Evolutionary conservation across 495 filamentous ascomycete species (phyloP).

Genomic region (Chaetomium tenue): DNA sequence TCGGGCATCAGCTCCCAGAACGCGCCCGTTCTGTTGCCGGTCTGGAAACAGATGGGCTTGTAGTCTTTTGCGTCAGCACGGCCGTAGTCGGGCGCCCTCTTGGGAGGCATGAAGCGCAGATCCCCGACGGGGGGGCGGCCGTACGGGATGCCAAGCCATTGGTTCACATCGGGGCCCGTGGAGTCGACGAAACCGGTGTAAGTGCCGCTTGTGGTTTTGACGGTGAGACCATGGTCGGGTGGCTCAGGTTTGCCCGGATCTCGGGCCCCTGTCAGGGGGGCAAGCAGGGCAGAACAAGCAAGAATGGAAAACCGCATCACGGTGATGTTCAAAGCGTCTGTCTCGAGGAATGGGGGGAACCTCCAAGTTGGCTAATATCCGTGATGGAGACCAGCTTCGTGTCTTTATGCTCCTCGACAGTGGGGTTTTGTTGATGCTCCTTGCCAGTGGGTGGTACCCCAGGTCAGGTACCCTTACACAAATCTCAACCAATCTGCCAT

Average conservation of each 20-base stretch:
- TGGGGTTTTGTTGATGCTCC: too few species aligned
- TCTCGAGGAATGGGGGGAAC: neutral
- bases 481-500: too few species aligned
- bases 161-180: conserved; percentile 33
- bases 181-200: conserved; percentile 41
- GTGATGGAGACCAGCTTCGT: too few species aligned
- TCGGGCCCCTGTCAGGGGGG: neutral
- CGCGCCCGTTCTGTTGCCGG: conserved; percentile 20
- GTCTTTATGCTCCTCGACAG: too few species aligned
- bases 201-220: conserved; percentile 37
- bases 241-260: neutral
- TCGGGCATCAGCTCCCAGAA: conserved; percentile 25
- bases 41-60: conserved; percentile 26
- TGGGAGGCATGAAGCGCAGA: conserved; percentile 35
- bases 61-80: conserved; percentile 32
- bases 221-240: neutral
- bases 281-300: neutral
- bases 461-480: too few species aligned
- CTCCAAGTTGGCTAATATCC: too few species aligned
- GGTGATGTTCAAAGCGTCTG: neutral
- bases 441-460: too few species aligned
- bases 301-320: neutral
- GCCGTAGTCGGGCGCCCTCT: conserved; percentile 24
- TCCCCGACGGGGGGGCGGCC: conserved; percentile 34
- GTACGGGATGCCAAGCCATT: conserved; percentile 43